A percentile compares a stretch with the other conserved stretches of the same genome.
These are phyloP conservation scores for Pterocarpus macrocarpus DNA, from an alignment of 306 rosid genomes.

Conservation along the genomic window DNA sequence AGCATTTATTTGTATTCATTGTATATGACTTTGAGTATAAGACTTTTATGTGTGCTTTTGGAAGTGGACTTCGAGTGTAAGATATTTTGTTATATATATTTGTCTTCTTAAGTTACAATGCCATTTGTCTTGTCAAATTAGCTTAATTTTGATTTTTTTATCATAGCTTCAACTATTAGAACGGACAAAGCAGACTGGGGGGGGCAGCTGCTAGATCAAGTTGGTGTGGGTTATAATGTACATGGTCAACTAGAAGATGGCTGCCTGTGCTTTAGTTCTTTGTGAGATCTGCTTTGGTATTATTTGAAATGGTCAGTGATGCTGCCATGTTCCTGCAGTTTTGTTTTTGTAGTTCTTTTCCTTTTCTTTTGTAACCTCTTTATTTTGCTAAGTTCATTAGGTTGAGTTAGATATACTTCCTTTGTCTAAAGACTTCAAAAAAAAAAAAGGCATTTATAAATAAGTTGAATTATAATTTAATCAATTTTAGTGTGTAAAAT, in stretches of 20 bases:
- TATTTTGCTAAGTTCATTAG: slow-evolving; percentile 44
- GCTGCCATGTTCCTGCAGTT: slow-evolving; percentile 60
- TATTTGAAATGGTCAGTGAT: slow-evolving; percentile 42
- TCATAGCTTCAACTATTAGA: slow-evolving; percentile 8
- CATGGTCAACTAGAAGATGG: no score
- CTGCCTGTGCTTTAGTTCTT: slow-evolving; percentile 43
- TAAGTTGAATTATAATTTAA: no score
- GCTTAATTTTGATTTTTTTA: no score
- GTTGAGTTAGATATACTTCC: slow-evolving; percentile 32
- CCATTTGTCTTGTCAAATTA: no score
- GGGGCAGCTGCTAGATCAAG: slow-evolving; percentile 66
- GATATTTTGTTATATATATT: no score
- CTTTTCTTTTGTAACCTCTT: slow-evolving; percentile 38
- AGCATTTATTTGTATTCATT: not conserved
- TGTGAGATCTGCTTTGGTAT: slow-evolving; percentile 52
- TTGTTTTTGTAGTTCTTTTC: slow-evolving; percentile 53
- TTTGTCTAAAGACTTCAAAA: no score
- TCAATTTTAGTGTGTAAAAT: no score
- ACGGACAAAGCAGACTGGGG: slow-evolving; percentile 59
- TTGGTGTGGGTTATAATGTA: no score
- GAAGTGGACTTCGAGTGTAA: no score
- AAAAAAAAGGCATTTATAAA: no score
- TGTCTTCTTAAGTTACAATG: no score
- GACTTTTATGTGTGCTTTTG: no score
- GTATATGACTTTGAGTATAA: not conserved